Conservation (phyloP, 2,329 filamentous ascomycete genomes). For the Parafenestella ontariensis region DNA sequence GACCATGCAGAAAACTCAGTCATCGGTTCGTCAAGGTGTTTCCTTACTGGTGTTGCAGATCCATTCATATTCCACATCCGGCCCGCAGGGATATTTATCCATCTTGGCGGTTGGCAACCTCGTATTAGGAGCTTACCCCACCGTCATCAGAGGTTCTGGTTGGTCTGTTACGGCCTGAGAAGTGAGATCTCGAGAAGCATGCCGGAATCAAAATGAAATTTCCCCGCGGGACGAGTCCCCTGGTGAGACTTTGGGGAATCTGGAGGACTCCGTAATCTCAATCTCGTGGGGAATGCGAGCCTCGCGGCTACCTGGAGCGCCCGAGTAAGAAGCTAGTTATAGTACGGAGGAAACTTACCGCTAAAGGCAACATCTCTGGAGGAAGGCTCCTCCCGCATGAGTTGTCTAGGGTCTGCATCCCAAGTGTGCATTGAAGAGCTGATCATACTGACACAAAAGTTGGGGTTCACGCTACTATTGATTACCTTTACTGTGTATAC, state of each 20-base stretch:
- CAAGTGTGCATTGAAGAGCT: not conserved
- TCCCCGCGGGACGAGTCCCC: slow-evolving; percentile 21
- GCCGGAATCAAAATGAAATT: slow-evolving; percentile 13
- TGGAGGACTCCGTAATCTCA: not conserved
- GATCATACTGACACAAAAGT: not conserved
- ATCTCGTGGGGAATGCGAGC: slow-evolving; percentile 3
- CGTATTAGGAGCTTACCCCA: slow-evolving; percentile 8
- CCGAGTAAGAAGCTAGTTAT: not conserved
- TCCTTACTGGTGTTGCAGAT: not conserved
- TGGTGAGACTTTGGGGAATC: slow-evolving; percentile 1
- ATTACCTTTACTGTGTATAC: too few species aligned
- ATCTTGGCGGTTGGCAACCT: slow-evolving; percentile 22
- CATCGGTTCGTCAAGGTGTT: slow-evolving; percentile 1
- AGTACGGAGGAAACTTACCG: not conserved
- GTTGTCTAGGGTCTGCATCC: not conserved
- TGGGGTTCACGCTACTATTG: not conserved
- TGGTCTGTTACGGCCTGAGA: not conserved
- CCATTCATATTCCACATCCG: slow-evolving; percentile 5
- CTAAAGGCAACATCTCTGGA: not conserved
- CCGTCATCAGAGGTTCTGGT: slow-evolving; percentile 1
- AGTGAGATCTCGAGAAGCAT: slow-evolving; percentile 5
- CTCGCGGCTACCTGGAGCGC: not conserved
- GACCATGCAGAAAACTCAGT: slow-evolving; percentile 6
- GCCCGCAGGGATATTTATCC: slow-evolving; percentile 23
- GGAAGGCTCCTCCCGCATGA: slow-evolving; percentile 3